These are phyloP conservation scores for Copromyces sp. DNA, from an alignment of 495 filamentous ascomycete species.

Conservation along the genomic window DNA sequence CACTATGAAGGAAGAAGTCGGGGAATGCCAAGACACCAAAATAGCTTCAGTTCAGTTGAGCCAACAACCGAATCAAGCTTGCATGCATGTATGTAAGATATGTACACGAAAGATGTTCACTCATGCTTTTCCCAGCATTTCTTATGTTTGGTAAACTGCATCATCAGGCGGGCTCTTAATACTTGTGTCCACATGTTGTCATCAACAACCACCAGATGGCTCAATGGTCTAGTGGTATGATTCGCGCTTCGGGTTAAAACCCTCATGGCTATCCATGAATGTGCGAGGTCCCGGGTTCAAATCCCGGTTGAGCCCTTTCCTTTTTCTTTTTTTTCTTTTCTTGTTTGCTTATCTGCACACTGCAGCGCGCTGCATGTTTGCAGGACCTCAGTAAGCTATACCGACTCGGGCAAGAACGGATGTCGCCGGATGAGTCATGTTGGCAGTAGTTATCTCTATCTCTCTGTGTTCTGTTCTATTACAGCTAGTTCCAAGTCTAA, in stretches of 20 bases:
- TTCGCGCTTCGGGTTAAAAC: not conserved
- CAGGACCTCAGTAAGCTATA: not conserved
- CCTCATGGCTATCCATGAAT: not conserved
- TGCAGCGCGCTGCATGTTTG: not conserved
- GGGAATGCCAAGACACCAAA: not conserved
- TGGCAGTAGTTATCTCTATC: not conserved
- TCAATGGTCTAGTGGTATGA: not conserved
- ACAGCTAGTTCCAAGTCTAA: not conserved
- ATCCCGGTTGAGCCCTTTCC: not conserved
- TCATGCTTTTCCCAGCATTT: not conserved
- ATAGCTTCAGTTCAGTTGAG: not conserved
- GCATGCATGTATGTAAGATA: not conserved
- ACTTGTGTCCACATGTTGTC: rapidly evolving
- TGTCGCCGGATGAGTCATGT: not conserved
- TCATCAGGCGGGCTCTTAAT: not conserved
- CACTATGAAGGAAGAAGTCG: not conserved
- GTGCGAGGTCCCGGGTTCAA: not conserved
- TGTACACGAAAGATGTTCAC: not conserved
- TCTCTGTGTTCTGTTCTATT: not conserved
- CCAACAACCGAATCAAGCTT: not conserved
- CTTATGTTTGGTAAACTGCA: not conserved
- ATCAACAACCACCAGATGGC: not conserved
- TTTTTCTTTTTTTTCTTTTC: not conserved
- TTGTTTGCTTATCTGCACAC: not conserved
- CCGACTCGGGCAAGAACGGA: not conserved